A percentile compares a stretch with the other conserved stretches of the same genome.
Evolutionary conservation across 2,329 filamentous ascomycete species (phyloP).

Genomic region (Xylariaceae sp.): DNA sequence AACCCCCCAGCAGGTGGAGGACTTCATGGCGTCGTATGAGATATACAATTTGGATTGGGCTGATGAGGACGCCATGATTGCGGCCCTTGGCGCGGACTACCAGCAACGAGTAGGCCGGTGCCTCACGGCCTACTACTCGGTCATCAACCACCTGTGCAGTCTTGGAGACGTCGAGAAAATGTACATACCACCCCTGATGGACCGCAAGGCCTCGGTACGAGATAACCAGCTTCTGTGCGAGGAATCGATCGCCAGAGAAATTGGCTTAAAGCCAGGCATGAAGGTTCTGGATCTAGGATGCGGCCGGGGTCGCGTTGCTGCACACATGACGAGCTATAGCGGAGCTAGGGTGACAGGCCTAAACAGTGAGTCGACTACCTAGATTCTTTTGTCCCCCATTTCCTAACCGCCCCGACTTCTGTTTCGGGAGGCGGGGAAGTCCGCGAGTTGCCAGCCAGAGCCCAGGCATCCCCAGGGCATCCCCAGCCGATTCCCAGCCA

Average conservation of each 20-base stretch:
- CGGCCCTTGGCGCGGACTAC: slow-evolving; percentile 43
- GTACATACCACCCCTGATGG: slow-evolving; percentile 52
- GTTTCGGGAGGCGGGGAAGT: not conserved
- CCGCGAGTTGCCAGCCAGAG: too few species aligned
- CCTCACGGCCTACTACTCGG: slow-evolving; percentile 47
- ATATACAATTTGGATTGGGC: slow-evolving; percentile 53
- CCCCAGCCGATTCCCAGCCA: too few species aligned
- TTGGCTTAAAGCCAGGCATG: slow-evolving; percentile 41
- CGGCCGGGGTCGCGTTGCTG: slow-evolving; percentile 47
- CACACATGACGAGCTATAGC: slow-evolving; percentile 45
- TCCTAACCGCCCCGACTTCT: not conserved
- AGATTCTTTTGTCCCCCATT: not conserved
- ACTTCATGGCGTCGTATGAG: slow-evolving; percentile 52
- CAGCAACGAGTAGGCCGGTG: slow-evolving; percentile 46
- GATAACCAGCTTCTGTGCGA: slow-evolving; percentile 51
- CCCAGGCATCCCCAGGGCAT: too few species aligned
- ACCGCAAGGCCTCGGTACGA: slow-evolving; percentile 42
- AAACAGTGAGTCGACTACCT: slow-evolving; percentile 33
- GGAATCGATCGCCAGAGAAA: slow-evolving; percentile 43
- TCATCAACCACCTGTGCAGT: slow-evolving; percentile 50
- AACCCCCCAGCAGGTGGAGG: slow-evolving; percentile 45
- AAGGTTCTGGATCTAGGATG: slow-evolving; percentile 48
- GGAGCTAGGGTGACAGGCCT: slow-evolving; percentile 45
- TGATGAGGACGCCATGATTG: slow-evolving; percentile 43
- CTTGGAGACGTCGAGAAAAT: slow-evolving; percentile 53